phyloP scores from a whole-genome alignment of 176 grass and related monocot genomes.

The Tuctoria greenei region DNA sequence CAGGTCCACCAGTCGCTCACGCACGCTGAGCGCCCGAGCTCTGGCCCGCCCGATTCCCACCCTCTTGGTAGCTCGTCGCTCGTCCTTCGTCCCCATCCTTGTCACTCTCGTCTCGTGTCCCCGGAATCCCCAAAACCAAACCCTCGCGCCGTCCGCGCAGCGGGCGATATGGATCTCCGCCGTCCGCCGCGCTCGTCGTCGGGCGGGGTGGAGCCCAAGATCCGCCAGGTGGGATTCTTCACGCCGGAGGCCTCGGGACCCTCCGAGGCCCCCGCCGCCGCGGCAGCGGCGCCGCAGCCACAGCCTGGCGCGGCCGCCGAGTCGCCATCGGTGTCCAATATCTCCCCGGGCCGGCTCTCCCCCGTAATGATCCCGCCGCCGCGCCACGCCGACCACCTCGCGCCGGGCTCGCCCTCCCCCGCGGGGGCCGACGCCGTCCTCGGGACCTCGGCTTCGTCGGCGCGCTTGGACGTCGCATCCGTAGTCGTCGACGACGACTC shows the following conservation, averaged over 20 bases:
- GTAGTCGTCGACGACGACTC: conserved; percentile 42
- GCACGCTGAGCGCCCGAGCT: no score
- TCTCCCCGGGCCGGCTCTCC: conserved; percentile 52
- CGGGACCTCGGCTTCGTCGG: conserved; percentile 38
- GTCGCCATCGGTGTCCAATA: conserved; percentile 21
- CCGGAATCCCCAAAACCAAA: not conserved
- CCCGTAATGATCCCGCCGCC: conserved; percentile 89
- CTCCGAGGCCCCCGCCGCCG: conserved; percentile 24
- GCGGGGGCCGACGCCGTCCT: conserved; percentile 27
- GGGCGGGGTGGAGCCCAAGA: conserved; percentile 67
- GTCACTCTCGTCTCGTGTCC: not conserved
- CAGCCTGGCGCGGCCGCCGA: not conserved
- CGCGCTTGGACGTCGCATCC: conserved; percentile 35
- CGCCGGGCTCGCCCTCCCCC: conserved; percentile 32
- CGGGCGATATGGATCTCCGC: not conserved
- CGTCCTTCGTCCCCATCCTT: no score
- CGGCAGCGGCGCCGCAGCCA: not conserved
- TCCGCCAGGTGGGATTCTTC: conserved; percentile 84
- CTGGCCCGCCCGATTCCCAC: not conserved
- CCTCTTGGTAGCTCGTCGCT: not conserved
- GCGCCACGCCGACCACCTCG: conserved; percentile 53
- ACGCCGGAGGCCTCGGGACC: conserved; percentile 43
- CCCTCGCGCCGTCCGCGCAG: not conserved
- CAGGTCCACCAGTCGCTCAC: not conserved
- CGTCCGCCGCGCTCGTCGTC: conserved; percentile 46